Base-by-base conservation (phyloP, 2,329 filamentous ascomycete species). In the Cercospora nicotianae region DNA sequence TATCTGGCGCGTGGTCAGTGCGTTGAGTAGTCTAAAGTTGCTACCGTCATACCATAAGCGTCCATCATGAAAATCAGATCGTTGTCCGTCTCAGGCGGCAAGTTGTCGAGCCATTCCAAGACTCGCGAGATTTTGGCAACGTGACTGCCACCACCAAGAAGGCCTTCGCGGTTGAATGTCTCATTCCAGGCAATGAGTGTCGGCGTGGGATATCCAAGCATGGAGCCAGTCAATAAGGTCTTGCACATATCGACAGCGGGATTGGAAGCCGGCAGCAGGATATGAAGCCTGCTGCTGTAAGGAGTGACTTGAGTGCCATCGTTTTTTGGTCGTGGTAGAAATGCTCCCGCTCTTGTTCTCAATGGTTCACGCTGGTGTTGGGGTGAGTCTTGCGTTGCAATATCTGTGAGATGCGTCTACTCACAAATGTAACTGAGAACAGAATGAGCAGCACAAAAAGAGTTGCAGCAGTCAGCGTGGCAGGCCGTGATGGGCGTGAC, bases 21-120 rank as follows among this genome's bases (percentile, higher is more conserved):
- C 26, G 31, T 8, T 9, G 23, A 36, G 20, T 53, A 12, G 10
- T 18, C 23, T 6, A n/a, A 8, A 42, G 18, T 1, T 23, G 20
- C 58, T 20, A 18, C 57, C 8, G 12, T 66, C 68, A 23, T 23
- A 74, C 72, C 71, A 58, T 74, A 75, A 1, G 70, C 72, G 55
- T 75, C 73, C 67, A 74, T 70, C 71, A 74, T 74, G 18, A 73
- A 53, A 5, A 74, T 66, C 10, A 75, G 65, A 20, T 75, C 73
- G 45, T 72, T 60, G 23, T 74, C 71, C 20, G 60, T 63, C 7
- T 67, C 69, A 6, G 67, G 39, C n/a, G 62, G 64, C 45, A 75
- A 62, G 5, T 53, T 5, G 10, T 72, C 39, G 3, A 72, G 55
- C 53, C 69, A 69, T 33, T 72, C 68, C 3, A 71, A 66, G 28